Evolutionary conservation across 306 rosid species (phyloP).

Genomic region (Begonia peltatifolia): DNA sequence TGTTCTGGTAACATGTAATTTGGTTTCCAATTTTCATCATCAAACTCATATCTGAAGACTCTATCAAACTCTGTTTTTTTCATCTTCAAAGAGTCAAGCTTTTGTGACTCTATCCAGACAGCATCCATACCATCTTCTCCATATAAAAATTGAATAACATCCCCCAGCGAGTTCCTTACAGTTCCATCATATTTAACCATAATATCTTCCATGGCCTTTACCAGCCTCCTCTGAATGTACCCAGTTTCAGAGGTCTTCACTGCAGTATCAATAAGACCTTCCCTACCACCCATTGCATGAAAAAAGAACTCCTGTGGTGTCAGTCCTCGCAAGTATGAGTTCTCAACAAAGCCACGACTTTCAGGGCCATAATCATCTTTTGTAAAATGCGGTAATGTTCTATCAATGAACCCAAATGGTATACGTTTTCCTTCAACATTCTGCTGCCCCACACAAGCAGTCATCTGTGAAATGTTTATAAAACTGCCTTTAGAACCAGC

Average conservation of each 20-base stretch:
- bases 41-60: constrained; percentile 73
- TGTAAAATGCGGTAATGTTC: constrained; percentile 93
- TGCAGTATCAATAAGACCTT: constrained; percentile 99
- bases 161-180: constrained; percentile 94
- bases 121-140: constrained; percentile 99
- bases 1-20: constrained; percentile 89
- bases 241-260: constrained; percentile 99
- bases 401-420: constrained; percentile 89
- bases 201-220: constrained; percentile 98
- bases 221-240: constrained; percentile 93
- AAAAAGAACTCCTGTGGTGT: constrained; percentile 99
- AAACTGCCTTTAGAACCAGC: constrained; percentile 99
- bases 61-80: constrained; percentile 73
- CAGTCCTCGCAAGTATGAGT: constrained; percentile 88
- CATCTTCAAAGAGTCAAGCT: constrained; percentile 90
- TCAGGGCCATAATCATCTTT: constrained; percentile 97
- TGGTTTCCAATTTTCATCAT: constrained; percentile 92
- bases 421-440: constrained; percentile 99
- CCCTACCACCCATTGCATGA: constrained; percentile 99
- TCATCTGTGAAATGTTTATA: constrained; percentile 97
- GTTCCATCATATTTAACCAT: constrained; percentile 99
- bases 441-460: constrained; percentile 99
- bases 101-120: constrained; percentile 96
- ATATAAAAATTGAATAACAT: constrained; percentile 91
- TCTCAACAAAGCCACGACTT: constrained; percentile 99